Evolutionary conservation across 805 yeast genomes (phyloP).

Genomic region (Saturnispora gosingensis): DNA sequence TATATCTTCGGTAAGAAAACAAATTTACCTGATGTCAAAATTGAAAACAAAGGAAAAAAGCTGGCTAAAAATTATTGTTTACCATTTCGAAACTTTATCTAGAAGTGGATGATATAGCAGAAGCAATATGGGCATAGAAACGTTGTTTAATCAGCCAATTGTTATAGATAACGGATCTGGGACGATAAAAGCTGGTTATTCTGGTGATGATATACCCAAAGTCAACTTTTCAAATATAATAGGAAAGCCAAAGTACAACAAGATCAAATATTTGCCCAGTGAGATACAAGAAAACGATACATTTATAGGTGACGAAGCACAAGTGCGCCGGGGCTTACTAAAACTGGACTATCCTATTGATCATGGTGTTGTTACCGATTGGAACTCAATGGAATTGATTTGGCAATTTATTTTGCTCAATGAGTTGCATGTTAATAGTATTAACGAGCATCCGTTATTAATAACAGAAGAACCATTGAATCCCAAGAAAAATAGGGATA

Average conservation of each 20-base stretch:
- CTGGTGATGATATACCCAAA: constrained; percentile 82
- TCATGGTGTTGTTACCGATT: constrained; percentile 70
- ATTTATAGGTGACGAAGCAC: constrained; percentile 71
- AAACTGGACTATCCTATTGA: constrained; percentile 61
- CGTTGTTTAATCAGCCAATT: constrained; percentile 56
- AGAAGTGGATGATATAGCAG: background rate
- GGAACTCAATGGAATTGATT: constrained; percentile 79
- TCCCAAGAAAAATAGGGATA: constrained; percentile 51
- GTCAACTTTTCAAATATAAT: constrained; percentile 51
- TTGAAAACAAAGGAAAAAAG: too few species aligned
- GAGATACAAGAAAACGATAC: constrained; percentile 48
- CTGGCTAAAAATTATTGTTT: background rate
- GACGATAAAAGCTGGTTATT: constrained; percentile 78
- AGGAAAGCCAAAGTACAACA: constrained; percentile 78
- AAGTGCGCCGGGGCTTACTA: constrained; percentile 67
- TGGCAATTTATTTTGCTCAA: constrained; percentile 64
- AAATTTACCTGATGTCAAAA: too few species aligned
- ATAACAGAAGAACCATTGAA: constrained; percentile 87
- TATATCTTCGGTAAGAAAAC: too few species aligned
- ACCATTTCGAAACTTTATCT: background rate
- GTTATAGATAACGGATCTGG: constrained; percentile 87
- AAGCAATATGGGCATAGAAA: constrained; percentile 9
- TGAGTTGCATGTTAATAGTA: constrained; percentile 35
- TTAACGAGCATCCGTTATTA: constrained; percentile 78
- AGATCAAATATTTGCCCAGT: constrained; percentile 52